Conservation (phyloP, 208 protist species). For the Trypanosoma rangeli region DNA sequence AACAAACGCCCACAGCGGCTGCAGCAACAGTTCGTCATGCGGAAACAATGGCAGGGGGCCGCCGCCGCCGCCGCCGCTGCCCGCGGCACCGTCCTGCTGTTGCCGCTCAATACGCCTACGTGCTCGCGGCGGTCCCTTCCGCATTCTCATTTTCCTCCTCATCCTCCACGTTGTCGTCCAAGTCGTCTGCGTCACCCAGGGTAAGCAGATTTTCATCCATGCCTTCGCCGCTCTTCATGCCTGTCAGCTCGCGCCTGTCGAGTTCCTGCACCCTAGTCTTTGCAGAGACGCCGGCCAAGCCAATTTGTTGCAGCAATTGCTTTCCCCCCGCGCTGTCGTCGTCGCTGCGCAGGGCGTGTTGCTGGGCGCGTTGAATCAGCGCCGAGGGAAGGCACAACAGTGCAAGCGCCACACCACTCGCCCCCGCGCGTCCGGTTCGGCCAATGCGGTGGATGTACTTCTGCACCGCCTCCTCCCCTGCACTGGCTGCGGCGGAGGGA, state of each 20-base stretch:
- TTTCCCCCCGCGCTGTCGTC: not conserved
- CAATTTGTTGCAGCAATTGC: not conserved
- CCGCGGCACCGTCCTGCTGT: not conserved
- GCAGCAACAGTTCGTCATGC: slow-evolving; percentile 48
- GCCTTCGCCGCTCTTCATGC: not conserved
- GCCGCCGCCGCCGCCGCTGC: not conserved
- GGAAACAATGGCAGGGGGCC: slow-evolving; percentile 27
- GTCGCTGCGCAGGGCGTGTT: slow-evolving; percentile 7
- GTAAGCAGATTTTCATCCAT: slow-evolving; percentile 2
- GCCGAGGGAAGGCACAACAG: slow-evolving; percentile 80
- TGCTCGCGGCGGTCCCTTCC: slow-evolving; percentile 7
- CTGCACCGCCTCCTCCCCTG: slow-evolving; percentile 49
- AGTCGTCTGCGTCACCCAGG: not conserved
- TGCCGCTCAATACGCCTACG: slow-evolving; percentile 8
- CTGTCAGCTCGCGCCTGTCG: slow-evolving; percentile 18
- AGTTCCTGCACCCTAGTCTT: slow-evolving; percentile 10
- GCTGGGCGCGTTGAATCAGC: slow-evolving; percentile 40
- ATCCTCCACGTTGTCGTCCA: slow-evolving; percentile 6
- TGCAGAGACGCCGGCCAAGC: slow-evolving; percentile 3
- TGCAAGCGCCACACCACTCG: slow-evolving; percentile 89
- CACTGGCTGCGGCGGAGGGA: not conserved
- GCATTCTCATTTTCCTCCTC: slow-evolving; percentile 1
- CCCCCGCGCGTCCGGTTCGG: slow-evolving; percentile 87
- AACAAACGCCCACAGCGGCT: slow-evolving; percentile 73
- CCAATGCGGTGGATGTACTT: slow-evolving; percentile 98